A percentile compares a stretch with the other conserved stretches of the same genome.
Conservation (phyloP, 352 stramenopile genomes). For the Phytophthora lateralis region DNA sequence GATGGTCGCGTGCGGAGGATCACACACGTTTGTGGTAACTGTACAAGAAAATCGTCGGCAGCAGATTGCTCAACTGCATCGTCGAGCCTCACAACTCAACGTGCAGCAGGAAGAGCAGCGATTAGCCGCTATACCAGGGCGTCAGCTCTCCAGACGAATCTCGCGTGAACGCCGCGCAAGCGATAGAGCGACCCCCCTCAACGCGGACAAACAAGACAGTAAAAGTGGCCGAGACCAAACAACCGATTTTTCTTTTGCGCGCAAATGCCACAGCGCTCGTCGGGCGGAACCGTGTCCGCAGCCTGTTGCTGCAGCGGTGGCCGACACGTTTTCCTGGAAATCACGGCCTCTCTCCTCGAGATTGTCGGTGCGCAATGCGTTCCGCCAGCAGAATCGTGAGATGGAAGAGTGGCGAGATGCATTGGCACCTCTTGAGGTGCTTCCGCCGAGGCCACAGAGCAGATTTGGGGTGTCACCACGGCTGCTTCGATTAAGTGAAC, state of each 20-base stretch:
- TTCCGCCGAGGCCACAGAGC: conserved; percentile 19
- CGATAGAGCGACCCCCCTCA: background rate
- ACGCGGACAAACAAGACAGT: conserved; percentile 5
- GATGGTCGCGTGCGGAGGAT: conserved; percentile 55
- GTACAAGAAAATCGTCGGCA: conserved; percentile 58
- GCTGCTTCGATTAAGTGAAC: conserved; percentile 44
- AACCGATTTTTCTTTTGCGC: background rate
- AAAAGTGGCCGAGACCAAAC: background rate
- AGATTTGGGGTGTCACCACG: conserved; percentile 49
- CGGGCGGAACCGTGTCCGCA: conserved; percentile 14
- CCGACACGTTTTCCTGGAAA: conserved; percentile 47
- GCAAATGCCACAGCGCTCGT: conserved; percentile 30
- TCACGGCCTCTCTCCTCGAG: conserved; percentile 54
- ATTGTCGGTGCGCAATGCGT: conserved; percentile 55
- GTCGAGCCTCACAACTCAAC: conserved; percentile 37
- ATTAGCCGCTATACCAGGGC: conserved; percentile 16
- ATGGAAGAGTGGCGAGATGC: conserved; percentile 37
- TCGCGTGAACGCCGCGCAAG: conserved; percentile 6
- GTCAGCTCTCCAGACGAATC: conserved; percentile 11
- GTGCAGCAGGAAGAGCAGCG: conserved; percentile 33
- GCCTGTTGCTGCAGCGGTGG: conserved; percentile 11
- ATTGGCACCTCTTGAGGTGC: conserved; percentile 20
- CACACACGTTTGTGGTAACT: conserved; percentile 72
- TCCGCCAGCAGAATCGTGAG: conserved; percentile 45
- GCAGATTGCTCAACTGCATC: conserved; percentile 51